phyloP scores from a whole-genome alignment of 257 asterid species.

The Knoxia roxburghii region DNA sequence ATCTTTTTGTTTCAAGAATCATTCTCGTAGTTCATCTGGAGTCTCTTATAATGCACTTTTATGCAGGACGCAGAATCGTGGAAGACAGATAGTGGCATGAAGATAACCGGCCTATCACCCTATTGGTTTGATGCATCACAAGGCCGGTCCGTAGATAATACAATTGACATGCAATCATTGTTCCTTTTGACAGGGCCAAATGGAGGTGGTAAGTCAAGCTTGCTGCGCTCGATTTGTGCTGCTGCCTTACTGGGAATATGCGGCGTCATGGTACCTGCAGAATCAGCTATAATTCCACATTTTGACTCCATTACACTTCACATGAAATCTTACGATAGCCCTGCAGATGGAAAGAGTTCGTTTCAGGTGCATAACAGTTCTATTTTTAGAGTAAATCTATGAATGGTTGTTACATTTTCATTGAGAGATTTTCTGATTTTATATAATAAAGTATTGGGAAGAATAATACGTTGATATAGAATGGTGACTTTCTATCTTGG shows the following conservation, averaged over 20 bases:
- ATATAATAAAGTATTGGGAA: no score
- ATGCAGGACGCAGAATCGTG: slow-evolving; percentile 40
- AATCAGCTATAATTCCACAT: slow-evolving; percentile 85
- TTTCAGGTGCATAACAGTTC: slow-evolving; percentile 57
- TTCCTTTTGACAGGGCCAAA: slow-evolving; percentile 94
- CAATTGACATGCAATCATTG: slow-evolving; percentile 74
- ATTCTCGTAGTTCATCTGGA: neutral
- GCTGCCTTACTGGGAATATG: slow-evolving; percentile 87
- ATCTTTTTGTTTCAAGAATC: neutral
- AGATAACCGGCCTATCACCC: slow-evolving; percentile 77
- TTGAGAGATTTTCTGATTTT: no score
- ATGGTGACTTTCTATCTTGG: neutral
- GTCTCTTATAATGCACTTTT: slow-evolving; percentile 1
- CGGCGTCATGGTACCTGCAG: slow-evolving; percentile 95
- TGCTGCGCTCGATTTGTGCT: slow-evolving; percentile 89
- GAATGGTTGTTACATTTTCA: no score
- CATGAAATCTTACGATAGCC: slow-evolving; percentile 97
- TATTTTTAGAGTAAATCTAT: neutral
- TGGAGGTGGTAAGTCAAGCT: slow-evolving; percentile 98
- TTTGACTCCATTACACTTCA: slow-evolving; percentile 92
- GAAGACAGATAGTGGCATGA: slow-evolving; percentile 45
- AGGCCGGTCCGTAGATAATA: slow-evolving; percentile 73
- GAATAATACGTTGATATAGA: no score
- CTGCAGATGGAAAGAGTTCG: slow-evolving; percentile 96
- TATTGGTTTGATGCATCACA: slow-evolving; percentile 91